A percentile compares a stretch with the other conserved stretches of the same genome.
These are phyloP conservation scores for Diutina rugosa DNA, from an alignment of 1,139 yeast genomes.

Conservation along the genomic window DNA sequence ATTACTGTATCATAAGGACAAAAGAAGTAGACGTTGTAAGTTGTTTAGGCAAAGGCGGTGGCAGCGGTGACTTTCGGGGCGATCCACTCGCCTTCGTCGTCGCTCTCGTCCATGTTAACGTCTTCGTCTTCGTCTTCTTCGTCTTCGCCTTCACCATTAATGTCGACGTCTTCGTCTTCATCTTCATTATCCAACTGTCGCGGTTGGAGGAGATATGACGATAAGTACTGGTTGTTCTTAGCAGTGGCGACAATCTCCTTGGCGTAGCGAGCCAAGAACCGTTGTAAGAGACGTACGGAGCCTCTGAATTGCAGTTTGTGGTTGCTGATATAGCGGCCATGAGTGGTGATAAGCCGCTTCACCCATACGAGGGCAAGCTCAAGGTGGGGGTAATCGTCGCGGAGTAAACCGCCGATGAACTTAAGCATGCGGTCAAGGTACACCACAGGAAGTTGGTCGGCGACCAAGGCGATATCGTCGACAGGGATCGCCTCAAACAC, in stretches of 20 bases:
- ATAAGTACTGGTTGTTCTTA: conserved; percentile 42
- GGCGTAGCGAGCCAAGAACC: conserved; percentile 63
- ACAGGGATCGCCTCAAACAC: conserved; percentile 71
- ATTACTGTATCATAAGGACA: no score
- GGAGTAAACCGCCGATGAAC: conserved; percentile 59
- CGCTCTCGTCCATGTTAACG: neutral
- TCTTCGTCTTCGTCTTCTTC: conserved; percentile 1
- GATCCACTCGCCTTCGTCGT: conserved; percentile 3
- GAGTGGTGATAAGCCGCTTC: conserved; percentile 48
- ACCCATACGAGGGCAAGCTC: conserved; percentile 83
- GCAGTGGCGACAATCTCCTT: conserved; percentile 55
- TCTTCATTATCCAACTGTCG: neutral
- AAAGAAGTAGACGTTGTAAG: no score
- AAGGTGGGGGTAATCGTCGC: conserved; percentile 63
- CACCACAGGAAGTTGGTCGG: conserved; percentile 58
- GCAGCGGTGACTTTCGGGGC: conserved; percentile 1
- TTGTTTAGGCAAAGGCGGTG: neutral
- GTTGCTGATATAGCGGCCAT: conserved; percentile 61
- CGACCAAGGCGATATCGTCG: conserved; percentile 55
- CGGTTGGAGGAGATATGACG: conserved; percentile 19
- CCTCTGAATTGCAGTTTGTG: conserved; percentile 56
- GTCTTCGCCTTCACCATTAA: neutral
- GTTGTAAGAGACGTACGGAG: conserved; percentile 57
- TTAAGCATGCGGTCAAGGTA: conserved; percentile 57
- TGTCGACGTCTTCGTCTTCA: neutral